Conservation (phyloP, 805 yeast species). For the Yueomyces sp. region DNA sequence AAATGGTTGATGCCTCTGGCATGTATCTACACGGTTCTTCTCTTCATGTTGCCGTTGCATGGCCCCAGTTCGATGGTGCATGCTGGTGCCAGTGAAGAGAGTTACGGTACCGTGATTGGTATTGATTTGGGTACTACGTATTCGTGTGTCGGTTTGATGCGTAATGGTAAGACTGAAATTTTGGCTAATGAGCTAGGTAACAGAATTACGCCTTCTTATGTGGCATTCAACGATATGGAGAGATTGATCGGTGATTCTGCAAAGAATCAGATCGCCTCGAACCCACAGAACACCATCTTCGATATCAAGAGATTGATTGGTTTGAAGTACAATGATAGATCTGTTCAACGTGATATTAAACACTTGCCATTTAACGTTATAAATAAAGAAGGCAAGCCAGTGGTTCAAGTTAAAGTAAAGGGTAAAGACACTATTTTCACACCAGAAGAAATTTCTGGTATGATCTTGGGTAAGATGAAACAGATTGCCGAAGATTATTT, state of each 20-base stretch:
- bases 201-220: slow-evolving; percentile 92
- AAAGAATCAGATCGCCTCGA: slow-evolving; percentile 86
- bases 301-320: slow-evolving; percentile 91
- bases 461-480: slow-evolving; percentile 87
- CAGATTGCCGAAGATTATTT: slow-evolving; percentile 83
- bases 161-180: slow-evolving; percentile 79
- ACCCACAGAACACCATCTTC: slow-evolving; percentile 75
- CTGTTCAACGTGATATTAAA: slow-evolving; percentile 70
- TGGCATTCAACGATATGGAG: slow-evolving; percentile 84
- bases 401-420: slow-evolving; percentile 56
- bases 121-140: slow-evolving; percentile 96
- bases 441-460: slow-evolving; percentile 87
- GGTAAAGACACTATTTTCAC: slow-evolving; percentile 71
- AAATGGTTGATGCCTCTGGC: slow-evolving; percentile 38
- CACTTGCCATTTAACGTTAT: slow-evolving; percentile 67
- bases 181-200: slow-evolving; percentile 95
- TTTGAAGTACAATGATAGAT: slow-evolving; percentile 59
- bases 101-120: slow-evolving; percentile 66
- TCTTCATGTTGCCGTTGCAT: slow-evolving; percentile 17
- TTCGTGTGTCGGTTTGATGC: slow-evolving; percentile 89
- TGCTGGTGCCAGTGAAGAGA: slow-evolving; percentile 24
- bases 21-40: slow-evolving; percentile 19
- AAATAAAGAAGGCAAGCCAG: slow-evolving; percentile 70
- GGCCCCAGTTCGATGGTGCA: slow-evolving; percentile 12
- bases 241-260: slow-evolving; percentile 95